phyloP scores from a whole-genome alignment of 371 early-diverging fungal species.

The Encephalitozoon cuniculi region DNA sequence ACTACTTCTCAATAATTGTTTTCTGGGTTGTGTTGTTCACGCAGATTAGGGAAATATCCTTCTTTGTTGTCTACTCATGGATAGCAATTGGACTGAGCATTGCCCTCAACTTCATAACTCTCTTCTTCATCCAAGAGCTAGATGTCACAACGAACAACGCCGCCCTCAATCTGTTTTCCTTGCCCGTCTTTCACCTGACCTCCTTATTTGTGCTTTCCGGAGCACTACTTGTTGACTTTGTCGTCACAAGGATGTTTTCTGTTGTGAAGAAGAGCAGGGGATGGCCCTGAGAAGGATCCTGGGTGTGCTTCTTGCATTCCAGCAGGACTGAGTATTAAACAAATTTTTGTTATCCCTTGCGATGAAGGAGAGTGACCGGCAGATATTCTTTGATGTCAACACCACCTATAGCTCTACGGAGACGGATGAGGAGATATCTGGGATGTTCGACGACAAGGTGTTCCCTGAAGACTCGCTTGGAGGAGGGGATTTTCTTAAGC shows the following conservation, averaged over 20 bases:
- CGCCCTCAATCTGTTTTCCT: not conserved
- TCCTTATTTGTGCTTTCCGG: not conserved
- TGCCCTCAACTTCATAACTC: slow-evolving; percentile 10
- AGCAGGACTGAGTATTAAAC: not conserved
- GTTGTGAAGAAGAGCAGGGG: not conserved
- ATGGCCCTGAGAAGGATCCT: not conserved
- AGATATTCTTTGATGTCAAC: not conserved
- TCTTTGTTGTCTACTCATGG: slow-evolving; percentile 22
- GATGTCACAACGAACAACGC: not conserved
- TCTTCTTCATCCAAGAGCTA: slow-evolving; percentile 43
- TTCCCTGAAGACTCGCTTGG: not conserved
- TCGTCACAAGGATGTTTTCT: not conserved
- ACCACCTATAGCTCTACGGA: not conserved
- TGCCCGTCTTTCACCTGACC: not conserved
- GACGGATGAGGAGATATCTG: not conserved
- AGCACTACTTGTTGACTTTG: not conserved
- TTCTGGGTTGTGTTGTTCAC: slow-evolving; percentile 43
- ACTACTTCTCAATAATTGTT: slow-evolving; percentile 40
- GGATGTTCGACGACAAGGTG: not conserved
- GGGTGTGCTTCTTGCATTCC: not conserved
- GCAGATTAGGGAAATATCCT: slow-evolving; percentile 45
- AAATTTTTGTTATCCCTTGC: not conserved
- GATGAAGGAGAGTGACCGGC: not conserved
- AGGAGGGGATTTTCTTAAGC: not conserved
- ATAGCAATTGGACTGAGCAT: slow-evolving; percentile 36